These are phyloP conservation scores for Starmerella khaoyaiensis DNA, from an alignment of 805 yeast species.

Conservation along the genomic window DNA sequence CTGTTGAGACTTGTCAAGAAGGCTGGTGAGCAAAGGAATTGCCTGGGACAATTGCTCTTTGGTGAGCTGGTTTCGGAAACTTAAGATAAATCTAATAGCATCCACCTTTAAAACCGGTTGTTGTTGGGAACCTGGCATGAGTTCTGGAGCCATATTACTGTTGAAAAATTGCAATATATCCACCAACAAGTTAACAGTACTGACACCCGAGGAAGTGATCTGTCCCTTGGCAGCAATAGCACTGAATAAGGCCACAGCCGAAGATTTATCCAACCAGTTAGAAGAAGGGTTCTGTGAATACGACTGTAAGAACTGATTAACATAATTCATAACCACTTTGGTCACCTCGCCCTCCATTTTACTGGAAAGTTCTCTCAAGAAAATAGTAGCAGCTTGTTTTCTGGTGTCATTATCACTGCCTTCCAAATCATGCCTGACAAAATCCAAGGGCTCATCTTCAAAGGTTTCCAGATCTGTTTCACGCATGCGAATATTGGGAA, in stretches of 20 bases:
- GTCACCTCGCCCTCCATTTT: slow-evolving; percentile 66
- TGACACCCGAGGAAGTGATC: slow-evolving; percentile 73
- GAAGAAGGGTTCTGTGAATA: slow-evolving; percentile 33
- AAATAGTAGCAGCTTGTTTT: slow-evolving; percentile 85
- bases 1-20: slow-evolving; percentile 51
- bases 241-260: slow-evolving; percentile 73
- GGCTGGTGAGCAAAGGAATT: slow-evolving; percentile 62
- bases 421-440: slow-evolving; percentile 82
- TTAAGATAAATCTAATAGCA: slow-evolving; percentile 80
- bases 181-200: slow-evolving; percentile 69
- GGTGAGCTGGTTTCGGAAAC: slow-evolving; percentile 84
- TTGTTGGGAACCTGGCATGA: slow-evolving; percentile 33
- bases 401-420: slow-evolving; percentile 91
- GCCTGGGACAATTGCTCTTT: slow-evolving; percentile 70
- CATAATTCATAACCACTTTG: slow-evolving; percentile 56
- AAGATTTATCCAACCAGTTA: slow-evolving; percentile 78
- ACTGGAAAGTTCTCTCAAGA: slow-evolving; percentile 72
- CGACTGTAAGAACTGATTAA: slow-evolving; percentile 48
- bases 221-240: slow-evolving; percentile 86
- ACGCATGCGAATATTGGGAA: slow-evolving; percentile 79
- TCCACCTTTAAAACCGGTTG: slow-evolving; percentile 80
- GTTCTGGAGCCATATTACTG: slow-evolving; percentile 68
- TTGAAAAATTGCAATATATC: slow-evolving; percentile 82
- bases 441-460: slow-evolving; percentile 95
- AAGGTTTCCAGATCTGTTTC: slow-evolving; percentile 83